Conservation (phyloP, 495 filamentous ascomycete genomes). For the Massariosphaeria phaeospora region DNA sequence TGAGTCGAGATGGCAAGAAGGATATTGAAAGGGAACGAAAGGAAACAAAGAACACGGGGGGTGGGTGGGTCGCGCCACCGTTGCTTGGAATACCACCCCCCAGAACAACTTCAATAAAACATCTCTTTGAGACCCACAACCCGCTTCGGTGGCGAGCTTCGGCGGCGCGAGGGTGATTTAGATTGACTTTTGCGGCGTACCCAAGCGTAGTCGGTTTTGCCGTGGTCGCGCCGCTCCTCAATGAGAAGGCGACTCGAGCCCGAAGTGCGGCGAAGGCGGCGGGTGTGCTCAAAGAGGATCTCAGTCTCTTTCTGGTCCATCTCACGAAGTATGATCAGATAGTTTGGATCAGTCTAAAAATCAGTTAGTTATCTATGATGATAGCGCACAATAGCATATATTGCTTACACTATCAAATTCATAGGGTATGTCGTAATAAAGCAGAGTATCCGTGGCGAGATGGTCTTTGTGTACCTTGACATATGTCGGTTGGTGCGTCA, state of each 20-base stretch:
- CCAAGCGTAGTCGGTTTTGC: conserved; percentile 40
- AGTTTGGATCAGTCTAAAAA: conserved; percentile 36
- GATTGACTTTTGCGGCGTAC: conserved; percentile 35
- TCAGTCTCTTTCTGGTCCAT: conserved; percentile 42
- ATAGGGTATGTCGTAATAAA: conserved; percentile 41
- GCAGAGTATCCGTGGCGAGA: conserved; percentile 39
- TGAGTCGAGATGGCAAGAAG: not conserved
- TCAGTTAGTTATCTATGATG: not conserved
- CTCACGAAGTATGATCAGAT: conserved; percentile 43
- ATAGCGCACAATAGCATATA: not conserved
- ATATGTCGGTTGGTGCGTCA: conserved; percentile 33
- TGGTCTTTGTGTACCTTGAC: conserved; percentile 41
- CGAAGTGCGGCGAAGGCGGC: conserved; percentile 37
- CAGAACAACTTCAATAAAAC: conserved; percentile 28
- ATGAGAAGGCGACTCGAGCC: conserved; percentile 33
- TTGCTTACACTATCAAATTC: conserved; percentile 40
- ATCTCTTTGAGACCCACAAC: conserved; percentile 31
- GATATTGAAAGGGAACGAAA: not conserved
- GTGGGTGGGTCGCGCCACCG: too few species aligned
- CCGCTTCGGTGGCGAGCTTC: conserved; percentile 33
- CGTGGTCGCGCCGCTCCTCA: conserved; percentile 33
- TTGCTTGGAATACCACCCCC: too few species aligned
- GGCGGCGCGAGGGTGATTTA: conserved; percentile 22
- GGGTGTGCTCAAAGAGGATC: conserved; percentile 43
- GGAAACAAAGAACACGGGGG: too few species aligned